phyloP scores from a whole-genome alignment of 495 filamentous ascomycete genomes.

The Podospora australis region DNA sequence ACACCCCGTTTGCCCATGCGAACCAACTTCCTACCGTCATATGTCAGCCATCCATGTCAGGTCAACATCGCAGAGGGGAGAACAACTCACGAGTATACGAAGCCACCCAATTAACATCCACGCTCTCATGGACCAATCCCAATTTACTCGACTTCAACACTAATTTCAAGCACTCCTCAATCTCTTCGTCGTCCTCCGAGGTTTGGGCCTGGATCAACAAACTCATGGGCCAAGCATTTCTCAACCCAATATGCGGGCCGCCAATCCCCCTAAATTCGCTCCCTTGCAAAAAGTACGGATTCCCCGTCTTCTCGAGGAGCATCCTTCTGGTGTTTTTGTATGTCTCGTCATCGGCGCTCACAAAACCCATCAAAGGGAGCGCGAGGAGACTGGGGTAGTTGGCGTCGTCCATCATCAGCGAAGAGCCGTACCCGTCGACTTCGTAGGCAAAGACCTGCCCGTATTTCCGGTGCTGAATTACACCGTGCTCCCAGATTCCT shows the following conservation, averaged over 20 bases:
- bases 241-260: slow-evolving; percentile 69
- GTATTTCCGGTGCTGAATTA: slow-evolving; percentile 74
- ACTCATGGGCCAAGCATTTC: slow-evolving; percentile 97
- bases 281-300: slow-evolving; percentile 85
- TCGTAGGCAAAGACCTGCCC: slow-evolving; percentile 94
- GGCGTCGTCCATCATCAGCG: slow-evolving; percentile 94
- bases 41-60: slow-evolving; percentile 22
- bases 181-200: slow-evolving; percentile 79
- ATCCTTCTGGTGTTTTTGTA: slow-evolving; percentile 92
- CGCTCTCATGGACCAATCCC: slow-evolving; percentile 85
- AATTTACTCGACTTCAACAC: slow-evolving; percentile 67
- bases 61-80: neutral
- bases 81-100: slow-evolving; percentile 68
- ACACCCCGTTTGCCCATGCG: slow-evolving; percentile 96
- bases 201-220: slow-evolving; percentile 87
- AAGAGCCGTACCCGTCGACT: slow-evolving; percentile 90
- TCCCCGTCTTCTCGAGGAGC: slow-evolving; percentile 70
- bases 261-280: slow-evolving; percentile 82
- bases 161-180: slow-evolving; percentile 58
- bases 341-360: slow-evolving; percentile 54
- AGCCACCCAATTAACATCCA: slow-evolving; percentile 68
- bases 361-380: slow-evolving; percentile 81
- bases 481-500: slow-evolving; percentile 83
- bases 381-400: slow-evolving; percentile 89
- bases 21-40: slow-evolving; percentile 72